Conservation (phyloP, 2,329 filamentous ascomycete species). For the Fusarium anthophilum region DNA sequence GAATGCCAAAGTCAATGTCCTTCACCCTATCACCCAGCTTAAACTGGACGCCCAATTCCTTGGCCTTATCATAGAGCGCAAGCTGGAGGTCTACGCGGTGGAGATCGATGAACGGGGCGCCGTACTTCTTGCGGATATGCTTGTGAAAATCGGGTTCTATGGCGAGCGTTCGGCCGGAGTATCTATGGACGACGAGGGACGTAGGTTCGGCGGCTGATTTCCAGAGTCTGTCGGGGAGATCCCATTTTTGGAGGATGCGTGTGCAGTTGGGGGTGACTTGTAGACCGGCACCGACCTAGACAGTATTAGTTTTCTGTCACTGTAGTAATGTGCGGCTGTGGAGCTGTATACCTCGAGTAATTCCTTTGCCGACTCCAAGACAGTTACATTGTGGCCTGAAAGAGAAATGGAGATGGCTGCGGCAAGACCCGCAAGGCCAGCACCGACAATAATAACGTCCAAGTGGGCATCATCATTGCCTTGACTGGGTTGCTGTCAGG, state of each 20-base stretch:
- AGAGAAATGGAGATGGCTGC: background rate
- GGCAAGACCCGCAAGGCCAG: background rate
- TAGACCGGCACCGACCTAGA: constrained; percentile 59
- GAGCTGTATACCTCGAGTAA: background rate
- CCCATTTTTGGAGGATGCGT: constrained; percentile 60
- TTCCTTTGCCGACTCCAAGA: background rate
- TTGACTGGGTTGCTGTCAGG: rapidly evolving
- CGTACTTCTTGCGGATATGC: constrained; percentile 64
- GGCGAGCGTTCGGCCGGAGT: constrained; percentile 59
- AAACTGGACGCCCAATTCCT: constrained; percentile 62
- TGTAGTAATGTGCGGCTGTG: too few relatives aligned
- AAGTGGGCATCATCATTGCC: rapidly evolving
- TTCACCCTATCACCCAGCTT: constrained; percentile 58
- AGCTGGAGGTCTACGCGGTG: constrained; percentile 70
- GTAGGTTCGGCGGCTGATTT: constrained; percentile 53
- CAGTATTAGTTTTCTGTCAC: too few relatives aligned
- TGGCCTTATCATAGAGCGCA: constrained; percentile 60
- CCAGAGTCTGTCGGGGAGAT: constrained; percentile 56
- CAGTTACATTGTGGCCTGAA: background rate
- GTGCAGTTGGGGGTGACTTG: constrained; percentile 62
- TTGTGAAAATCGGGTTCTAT: constrained; percentile 61
- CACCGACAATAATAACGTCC: rapidly evolving
- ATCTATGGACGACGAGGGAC: constrained; percentile 61
- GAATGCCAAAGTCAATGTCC: constrained; percentile 57
- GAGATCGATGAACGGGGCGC: constrained; percentile 66